These are phyloP conservation scores for Monilinia fructicola DNA, from an alignment of 2,329 filamentous ascomycete genomes.

Conservation along the genomic window DNA sequence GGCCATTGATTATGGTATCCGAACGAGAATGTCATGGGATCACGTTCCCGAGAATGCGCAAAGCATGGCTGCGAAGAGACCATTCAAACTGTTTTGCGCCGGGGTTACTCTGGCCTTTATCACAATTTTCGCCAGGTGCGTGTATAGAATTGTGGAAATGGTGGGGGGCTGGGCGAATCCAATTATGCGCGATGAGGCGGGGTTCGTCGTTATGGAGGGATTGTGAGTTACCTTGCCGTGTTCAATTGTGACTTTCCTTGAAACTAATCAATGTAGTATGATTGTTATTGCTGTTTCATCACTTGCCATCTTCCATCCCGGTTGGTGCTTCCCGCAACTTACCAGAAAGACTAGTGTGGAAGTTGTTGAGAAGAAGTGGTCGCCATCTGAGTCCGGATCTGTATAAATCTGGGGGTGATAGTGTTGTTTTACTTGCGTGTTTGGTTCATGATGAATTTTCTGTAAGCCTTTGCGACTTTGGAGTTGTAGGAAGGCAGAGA, in stretches of 20 bases:
- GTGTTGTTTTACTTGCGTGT: background rate
- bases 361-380: background rate
- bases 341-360: background rate
- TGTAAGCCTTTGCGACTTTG: accelerated
- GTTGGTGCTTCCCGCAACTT: conserved; percentile 29
- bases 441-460: too few relatives aligned
- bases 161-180: conserved; percentile 62
- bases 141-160: conserved; percentile 55
- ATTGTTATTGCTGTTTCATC: conserved; percentile 48
- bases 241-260: background rate
- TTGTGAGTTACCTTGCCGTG: conserved; percentile 42
- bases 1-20: conserved; percentile 51
- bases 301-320: conserved; percentile 50
- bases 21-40: conserved; percentile 33
- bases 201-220: conserved; percentile 59
- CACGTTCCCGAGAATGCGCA: conserved; percentile 25
- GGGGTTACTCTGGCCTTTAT: conserved; percentile 27
- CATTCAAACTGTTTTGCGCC: conserved; percentile 30
- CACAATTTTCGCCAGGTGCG: conserved; percentile 31
- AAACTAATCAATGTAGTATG: conserved; percentile 39
- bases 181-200: conserved; percentile 62
- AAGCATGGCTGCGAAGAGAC: conserved; percentile 17
- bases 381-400: background rate
- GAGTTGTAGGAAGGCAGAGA: background rate
- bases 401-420: background rate